Percentiles rank a stretch among this genome's conserved stretches.
phyloP scores from a whole-genome alignment of 177 flowering plant genomes.

The Vitis hybrid region DNA sequence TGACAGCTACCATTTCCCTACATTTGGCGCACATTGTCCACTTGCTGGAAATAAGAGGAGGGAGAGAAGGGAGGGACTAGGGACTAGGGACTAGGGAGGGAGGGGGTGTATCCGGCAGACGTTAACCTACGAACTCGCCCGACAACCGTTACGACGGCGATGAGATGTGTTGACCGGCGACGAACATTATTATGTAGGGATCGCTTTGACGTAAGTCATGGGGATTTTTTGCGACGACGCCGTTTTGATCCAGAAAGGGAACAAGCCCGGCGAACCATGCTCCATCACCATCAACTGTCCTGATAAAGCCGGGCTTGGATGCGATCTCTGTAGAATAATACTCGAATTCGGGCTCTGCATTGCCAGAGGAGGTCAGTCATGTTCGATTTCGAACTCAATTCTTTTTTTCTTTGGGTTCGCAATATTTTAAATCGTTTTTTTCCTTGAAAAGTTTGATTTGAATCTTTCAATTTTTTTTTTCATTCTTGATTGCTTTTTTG shows the following conservation, averaged over 20 bases:
- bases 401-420: background rate
- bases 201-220: slow-evolving; percentile 22
- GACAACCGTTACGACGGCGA: too few species aligned
- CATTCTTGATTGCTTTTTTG: too few species aligned
- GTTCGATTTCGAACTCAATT: background rate
- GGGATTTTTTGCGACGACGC: slow-evolving; percentile 59
- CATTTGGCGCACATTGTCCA: too few species aligned
- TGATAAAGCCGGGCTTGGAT: slow-evolving; percentile 78
- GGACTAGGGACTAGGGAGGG: too few species aligned
- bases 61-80: too few species aligned
- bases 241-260: slow-evolving; percentile 56
- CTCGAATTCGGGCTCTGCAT: slow-evolving; percentile 80
- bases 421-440: background rate
- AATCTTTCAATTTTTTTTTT: background rate
- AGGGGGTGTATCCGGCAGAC: too few species aligned
- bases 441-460: background rate
- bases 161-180: too few species aligned
- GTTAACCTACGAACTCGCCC: too few species aligned
- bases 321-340: slow-evolving; percentile 71
- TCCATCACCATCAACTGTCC: slow-evolving; percentile 86
- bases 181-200: too few species aligned
- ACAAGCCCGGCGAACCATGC: slow-evolving; percentile 52
- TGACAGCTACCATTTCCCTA: too few species aligned
- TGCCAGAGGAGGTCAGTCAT: slow-evolving; percentile 55
- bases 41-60: too few species aligned